Evolutionary conservation across 2,329 filamentous ascomycete species (phyloP).

Genomic region (Phialemoniopsis sp.): DNA sequence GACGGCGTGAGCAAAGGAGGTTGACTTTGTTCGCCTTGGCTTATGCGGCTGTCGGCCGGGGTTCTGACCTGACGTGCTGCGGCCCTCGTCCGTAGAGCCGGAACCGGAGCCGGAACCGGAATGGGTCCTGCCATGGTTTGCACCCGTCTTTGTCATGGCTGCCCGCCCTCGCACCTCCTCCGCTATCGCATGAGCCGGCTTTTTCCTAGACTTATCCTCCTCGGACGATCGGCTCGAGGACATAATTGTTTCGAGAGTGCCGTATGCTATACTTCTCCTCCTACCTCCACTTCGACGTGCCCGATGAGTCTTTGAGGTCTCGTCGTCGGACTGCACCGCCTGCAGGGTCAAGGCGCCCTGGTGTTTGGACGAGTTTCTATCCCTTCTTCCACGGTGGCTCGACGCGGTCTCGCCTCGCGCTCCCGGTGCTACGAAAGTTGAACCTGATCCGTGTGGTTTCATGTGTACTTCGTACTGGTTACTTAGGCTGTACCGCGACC

Average conservation of each 20-base stretch:
- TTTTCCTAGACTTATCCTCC: conserved; percentile 57
- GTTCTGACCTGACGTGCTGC: background rate
- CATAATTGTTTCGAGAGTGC: conserved; percentile 63
- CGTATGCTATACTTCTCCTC: conserved; percentile 51
- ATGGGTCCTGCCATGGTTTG: conserved; percentile 3
- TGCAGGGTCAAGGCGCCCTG: conserved; percentile 50
- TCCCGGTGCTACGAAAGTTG: conserved; percentile 33
- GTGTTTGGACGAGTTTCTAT: conserved; percentile 19
- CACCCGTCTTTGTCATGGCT: conserved; percentile 13
- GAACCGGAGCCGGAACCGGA: background rate
- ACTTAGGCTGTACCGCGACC: conserved; percentile 60
- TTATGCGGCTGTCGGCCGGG: too few species aligned
- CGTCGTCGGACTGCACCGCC: conserved; percentile 53
- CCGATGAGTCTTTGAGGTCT: conserved; percentile 28
- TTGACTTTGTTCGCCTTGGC: conserved; percentile 25
- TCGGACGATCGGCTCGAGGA: conserved; percentile 61
- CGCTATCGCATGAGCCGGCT: conserved; percentile 51
- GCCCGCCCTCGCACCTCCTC: conserved; percentile 49
- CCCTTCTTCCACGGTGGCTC: conserved; percentile 9
- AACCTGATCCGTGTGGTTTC: conserved; percentile 55
- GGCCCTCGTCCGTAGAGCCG: background rate
- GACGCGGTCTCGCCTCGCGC: conserved; percentile 5
- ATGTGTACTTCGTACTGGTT: conserved; percentile 66
- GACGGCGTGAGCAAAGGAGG: conserved; percentile 40
- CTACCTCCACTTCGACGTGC: conserved; percentile 36